phyloP scores from a whole-genome alignment of 352 stramenopile species.

The Globisporangium nagaii region DNA sequence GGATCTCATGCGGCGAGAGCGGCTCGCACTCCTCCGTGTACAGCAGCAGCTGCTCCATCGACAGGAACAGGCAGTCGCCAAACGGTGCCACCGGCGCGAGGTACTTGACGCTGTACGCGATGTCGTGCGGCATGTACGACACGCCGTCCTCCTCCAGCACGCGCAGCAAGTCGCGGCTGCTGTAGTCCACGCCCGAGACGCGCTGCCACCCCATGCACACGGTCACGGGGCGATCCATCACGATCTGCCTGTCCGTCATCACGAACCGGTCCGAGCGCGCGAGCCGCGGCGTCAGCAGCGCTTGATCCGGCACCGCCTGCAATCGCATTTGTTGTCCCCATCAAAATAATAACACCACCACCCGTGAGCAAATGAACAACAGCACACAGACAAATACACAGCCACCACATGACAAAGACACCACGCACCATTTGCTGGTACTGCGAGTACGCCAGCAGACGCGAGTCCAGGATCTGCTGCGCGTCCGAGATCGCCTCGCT shows the following conservation, averaged over 20 bases:
- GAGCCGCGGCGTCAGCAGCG: slow-evolving; percentile 56
- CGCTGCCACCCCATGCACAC: slow-evolving; percentile 85
- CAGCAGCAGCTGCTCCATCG: slow-evolving; percentile 81
- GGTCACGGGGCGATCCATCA: slow-evolving; percentile 68
- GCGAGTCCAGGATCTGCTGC: slow-evolving; percentile 70
- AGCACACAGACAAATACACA: background rate
- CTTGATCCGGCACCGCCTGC: slow-evolving; percentile 49
- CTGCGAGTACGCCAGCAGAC: slow-evolving; percentile 76
- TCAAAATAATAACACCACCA: background rate
- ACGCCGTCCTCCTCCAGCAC: slow-evolving; percentile 83
- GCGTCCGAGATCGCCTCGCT: slow-evolving; percentile 68
- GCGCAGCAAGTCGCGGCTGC: slow-evolving; percentile 66
- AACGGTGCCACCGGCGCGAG: slow-evolving; percentile 74
- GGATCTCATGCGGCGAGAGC: slow-evolving; percentile 58
- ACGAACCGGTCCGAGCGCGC: slow-evolving; percentile 43
- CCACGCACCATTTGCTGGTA: slow-evolving; percentile 70
- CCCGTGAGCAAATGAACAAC: slow-evolving; percentile 1
- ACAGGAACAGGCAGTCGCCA: slow-evolving; percentile 84
- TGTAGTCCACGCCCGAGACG: slow-evolving; percentile 67
- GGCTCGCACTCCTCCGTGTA: slow-evolving; percentile 85
- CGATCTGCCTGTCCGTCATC: slow-evolving; percentile 52
- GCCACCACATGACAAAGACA: background rate
- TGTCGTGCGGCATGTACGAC: slow-evolving; percentile 81
- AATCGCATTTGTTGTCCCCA: too few relatives aligned
- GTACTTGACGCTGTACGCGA: slow-evolving; percentile 87